Percentiles rank a stretch among this genome's conserved stretches.
Conservation (phyloP, 2,329 filamentous ascomycete species). For the Sphaerulina musiva region DNA sequence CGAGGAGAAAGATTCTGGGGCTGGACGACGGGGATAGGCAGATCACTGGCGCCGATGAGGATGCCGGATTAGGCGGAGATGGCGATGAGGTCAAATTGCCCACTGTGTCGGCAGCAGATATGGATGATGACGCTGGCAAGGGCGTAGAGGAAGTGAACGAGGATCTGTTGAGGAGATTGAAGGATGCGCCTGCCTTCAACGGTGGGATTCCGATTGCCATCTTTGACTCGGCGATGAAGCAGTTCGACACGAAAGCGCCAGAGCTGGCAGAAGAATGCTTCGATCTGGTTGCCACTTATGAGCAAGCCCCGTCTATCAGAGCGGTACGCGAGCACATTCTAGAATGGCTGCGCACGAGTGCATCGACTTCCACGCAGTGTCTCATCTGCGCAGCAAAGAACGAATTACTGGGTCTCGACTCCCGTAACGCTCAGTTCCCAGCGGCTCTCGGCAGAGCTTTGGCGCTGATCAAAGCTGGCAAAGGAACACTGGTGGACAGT, state of each 20-base stretch:
- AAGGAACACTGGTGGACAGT: constrained; percentile 34
- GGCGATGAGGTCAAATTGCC: constrained; percentile 54
- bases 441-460: constrained; percentile 61
- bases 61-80: constrained; percentile 39
- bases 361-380: constrained; percentile 51
- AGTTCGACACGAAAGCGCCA: constrained; percentile 59
- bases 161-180: constrained; percentile 56
- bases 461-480: constrained; percentile 51
- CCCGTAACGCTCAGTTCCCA: constrained; percentile 64
- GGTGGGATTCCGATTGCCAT: constrained; percentile 93
- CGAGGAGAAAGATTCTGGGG: constrained; percentile 61
- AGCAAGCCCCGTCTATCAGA: constrained; percentile 55
- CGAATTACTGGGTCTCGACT: constrained; percentile 59
- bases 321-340: constrained; percentile 70
- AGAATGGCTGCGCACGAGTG: constrained; percentile 48
- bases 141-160: constrained; percentile 46
- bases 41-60: constrained; percentile 36
- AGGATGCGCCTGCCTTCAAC: constrained; percentile 70
- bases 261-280: constrained; percentile 71
- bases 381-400: constrained; percentile 64
- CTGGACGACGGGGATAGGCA: constrained; percentile 51
- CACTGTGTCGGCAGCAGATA: constrained; percentile 55
- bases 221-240: constrained; percentile 76
- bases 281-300: constrained; percentile 66
- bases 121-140: constrained; percentile 42